Base-by-base conservation (phyloP, 768 basidiomycete genomes). In the Rhodotorula toruloides region DNA sequence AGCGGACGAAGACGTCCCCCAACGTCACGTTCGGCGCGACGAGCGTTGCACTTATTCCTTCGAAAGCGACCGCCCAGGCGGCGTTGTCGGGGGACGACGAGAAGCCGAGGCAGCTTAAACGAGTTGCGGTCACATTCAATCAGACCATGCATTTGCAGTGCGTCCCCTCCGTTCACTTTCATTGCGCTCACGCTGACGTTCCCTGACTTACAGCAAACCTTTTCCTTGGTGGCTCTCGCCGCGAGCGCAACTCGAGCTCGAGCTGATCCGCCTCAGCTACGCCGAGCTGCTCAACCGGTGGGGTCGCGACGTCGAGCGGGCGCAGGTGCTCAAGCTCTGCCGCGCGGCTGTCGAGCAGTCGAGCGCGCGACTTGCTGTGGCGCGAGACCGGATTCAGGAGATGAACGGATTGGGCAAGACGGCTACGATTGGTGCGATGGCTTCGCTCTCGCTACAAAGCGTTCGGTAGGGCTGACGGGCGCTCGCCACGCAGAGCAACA, bases 211-310 rank as follows among this genome's bases (percentile, higher is more conserved):
- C 56, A 68, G 65, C 37, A 44, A 58, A 34, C 54, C 56, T 13
- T 34, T 50, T 32, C 56, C 47, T 76, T 71, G 29, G 66, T 78
- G 31, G 66, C 21, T 48, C 67, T 31, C 80, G 83, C 55, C 57
- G 16, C 65, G 65, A 37, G 60, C 65, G 11, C 52, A 62, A 19
- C 49, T 83, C 57, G 79, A 71, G 12, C 66, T 67, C 52, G 88
- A 91, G 75, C 54, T 67, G 10, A 50, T 71, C 31, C 80, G 91
- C 29, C 77, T 84, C 48, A 80, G 81, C 2, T 92, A 91, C 74
- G 87, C 87, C 11, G 88, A 91, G 61, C 78, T 87, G 68, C 79
- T 92, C 31, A 84, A 84, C 69, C 79, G 85, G 49, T 92, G 90
- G 91, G 79, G 84, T 67, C 76, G 90, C 58, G 79, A 83, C 71